Conservation (phyloP, 257 asterid species). For the Verbascum thapsus region DNA sequence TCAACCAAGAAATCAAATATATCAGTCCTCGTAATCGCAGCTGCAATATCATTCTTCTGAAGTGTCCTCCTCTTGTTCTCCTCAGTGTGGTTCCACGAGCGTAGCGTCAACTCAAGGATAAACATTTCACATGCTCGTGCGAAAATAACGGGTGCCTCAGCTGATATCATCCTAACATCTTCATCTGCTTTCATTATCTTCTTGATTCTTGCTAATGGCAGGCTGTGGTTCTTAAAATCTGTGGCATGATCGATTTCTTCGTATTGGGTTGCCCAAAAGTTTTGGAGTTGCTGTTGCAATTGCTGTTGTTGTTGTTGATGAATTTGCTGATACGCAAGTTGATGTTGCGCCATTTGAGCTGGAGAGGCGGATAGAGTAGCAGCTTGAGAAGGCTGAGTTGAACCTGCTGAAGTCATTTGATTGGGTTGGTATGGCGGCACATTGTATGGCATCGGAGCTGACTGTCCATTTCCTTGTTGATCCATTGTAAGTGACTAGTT, state of each 20-base stretch:
- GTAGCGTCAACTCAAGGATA: conserved; percentile 89
- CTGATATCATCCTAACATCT: conserved; percentile 94
- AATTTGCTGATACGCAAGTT: conserved; percentile 93
- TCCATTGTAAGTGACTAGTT: conserved; percentile 53
- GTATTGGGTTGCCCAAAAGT: conserved; percentile 76
- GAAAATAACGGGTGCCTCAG: conserved; percentile 92
- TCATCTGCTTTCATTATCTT: conserved; percentile 97
- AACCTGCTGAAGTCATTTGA: conserved; percentile 64
- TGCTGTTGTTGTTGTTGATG: conserved; percentile 96
- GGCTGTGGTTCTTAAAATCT: conserved; percentile 93
- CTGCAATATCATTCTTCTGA: conserved; percentile 95
- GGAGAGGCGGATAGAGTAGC: conserved; percentile 69
- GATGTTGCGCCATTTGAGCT: conserved; percentile 87
- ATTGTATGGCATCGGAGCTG: conserved; percentile 56
- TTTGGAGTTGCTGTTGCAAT: conserved; percentile 81
- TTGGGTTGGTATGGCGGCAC: conserved; percentile 70
- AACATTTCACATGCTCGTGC: conserved; percentile 99
- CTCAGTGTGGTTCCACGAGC: conserved; percentile 95
- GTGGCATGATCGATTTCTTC: conserved; percentile 78
- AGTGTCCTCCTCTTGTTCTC: conserved; percentile 97
- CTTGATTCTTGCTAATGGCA: conserved; percentile 93
- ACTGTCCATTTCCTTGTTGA: conserved; percentile 88
- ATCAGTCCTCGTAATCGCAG: conserved; percentile 95
- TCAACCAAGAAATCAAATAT: conserved; percentile 95
- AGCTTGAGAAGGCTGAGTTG: conserved; percentile 74